Percentiles rank a stretch among this genome's conserved stretches.
These are phyloP conservation scores for Hericium coralloides DNA, from an alignment of 768 basidiomycete genomes.

Conservation along the genomic window DNA sequence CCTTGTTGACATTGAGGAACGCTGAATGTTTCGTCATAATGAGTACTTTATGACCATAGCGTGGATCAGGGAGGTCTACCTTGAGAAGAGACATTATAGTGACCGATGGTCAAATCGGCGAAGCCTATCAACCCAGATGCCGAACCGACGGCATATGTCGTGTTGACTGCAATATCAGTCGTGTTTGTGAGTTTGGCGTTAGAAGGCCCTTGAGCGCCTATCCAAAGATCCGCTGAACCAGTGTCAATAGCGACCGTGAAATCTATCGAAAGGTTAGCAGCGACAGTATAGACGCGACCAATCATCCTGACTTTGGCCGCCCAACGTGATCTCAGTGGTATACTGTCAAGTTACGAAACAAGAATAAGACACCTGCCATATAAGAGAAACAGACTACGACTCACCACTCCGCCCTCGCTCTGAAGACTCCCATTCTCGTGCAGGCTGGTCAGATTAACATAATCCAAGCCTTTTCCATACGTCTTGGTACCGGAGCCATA, in stretches of 20 bases:
- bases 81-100: background rate
- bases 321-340: background rate
- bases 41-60: background rate
- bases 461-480: too few relatives aligned
- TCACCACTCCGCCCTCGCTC: too few relatives aligned
- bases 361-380: too few relatives aligned
- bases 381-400: too few relatives aligned
- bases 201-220: background rate
- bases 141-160: background rate
- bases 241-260: background rate
- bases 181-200: background rate
- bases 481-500: too few relatives aligned
- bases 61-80: background rate
- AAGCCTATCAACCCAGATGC: background rate
- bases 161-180: background rate
- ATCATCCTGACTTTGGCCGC: background rate
- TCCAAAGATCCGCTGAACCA: background rate
- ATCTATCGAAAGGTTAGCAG: background rate
- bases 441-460: too few relatives aligned
- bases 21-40: background rate
- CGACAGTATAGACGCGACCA: background rate
- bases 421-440: too few relatives aligned
- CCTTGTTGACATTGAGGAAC: background rate
- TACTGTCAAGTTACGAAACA: background rate
- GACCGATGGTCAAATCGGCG: background rate